Evolutionary conservation across 2,329 filamentous ascomycete species (phyloP).

Genomic region (Rosellinia necatrix): DNA sequence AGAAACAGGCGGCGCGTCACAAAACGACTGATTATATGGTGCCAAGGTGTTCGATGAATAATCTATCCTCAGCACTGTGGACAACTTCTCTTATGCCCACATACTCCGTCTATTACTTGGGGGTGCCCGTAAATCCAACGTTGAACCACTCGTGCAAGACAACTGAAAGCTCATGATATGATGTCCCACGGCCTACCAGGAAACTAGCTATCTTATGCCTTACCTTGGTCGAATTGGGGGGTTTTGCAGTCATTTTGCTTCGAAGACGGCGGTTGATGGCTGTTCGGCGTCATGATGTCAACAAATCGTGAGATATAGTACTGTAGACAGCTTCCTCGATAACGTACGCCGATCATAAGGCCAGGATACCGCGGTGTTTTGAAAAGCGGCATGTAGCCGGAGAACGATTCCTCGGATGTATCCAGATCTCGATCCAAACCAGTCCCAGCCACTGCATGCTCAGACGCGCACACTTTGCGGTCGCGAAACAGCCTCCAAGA

Average conservation of each 20-base stretch:
- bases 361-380: neutral
- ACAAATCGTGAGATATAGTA: neutral
- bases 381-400: neutral
- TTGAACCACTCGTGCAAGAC: neutral
- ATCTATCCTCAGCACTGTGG: too few species aligned
- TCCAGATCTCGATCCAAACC: neutral
- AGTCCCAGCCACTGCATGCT: neutral
- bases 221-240: too few species aligned
- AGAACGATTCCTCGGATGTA: neutral
- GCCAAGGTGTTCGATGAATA: neutral
- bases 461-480: neutral
- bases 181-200: too few species aligned
- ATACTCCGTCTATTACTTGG: too few species aligned
- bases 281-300: too few species aligned
- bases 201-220: too few species aligned
- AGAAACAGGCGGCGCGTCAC: neutral
- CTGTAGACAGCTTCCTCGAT: neutral
- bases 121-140: neutral
- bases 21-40: neutral
- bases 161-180: too few species aligned
- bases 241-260: too few species aligned
- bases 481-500: neutral
- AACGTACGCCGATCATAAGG: neutral
- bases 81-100: too few species aligned
- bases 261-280: too few species aligned